phyloP scores from a whole-genome alignment of 2,329 filamentous ascomycete species.

The Trichoderma semiorbis region DNA sequence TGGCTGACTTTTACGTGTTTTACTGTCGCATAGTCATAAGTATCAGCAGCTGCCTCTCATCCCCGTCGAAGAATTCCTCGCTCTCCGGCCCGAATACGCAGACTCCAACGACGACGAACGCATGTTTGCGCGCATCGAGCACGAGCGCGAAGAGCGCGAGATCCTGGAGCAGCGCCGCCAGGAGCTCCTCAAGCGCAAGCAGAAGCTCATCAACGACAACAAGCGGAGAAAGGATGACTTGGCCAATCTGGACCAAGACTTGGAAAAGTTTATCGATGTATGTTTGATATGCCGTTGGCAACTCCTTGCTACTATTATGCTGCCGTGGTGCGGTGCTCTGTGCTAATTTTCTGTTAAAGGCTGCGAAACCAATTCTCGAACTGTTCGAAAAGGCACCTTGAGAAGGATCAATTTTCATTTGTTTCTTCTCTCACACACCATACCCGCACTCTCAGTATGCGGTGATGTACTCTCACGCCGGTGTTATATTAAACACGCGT shows the following conservation, averaged over 20 bases:
- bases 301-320: not conserved
- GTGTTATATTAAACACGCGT: not conserved
- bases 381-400: constrained; percentile 72
- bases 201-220: constrained; percentile 66
- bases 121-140: constrained; percentile 86
- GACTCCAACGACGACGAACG: constrained; percentile 71
- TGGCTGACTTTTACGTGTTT: not conserved
- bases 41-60: constrained; percentile 84
- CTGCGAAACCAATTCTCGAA: constrained; percentile 82
- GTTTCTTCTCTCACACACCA: not conserved
- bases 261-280: constrained; percentile 92
- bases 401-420: constrained; percentile 16
- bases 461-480: not conserved
- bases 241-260: constrained; percentile 82
- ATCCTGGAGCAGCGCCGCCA: constrained; percentile 80
- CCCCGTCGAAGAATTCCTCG: constrained; percentile 76
- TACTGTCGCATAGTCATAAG: constrained; percentile 67
- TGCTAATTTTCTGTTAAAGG: constrained; percentile 45
- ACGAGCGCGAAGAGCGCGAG: constrained; percentile 82
- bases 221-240: constrained; percentile 92
- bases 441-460: not conserved
- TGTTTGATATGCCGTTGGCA: constrained; percentile 28
- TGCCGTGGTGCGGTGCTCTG: not conserved
- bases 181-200: constrained; percentile 64
- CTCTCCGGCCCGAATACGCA: constrained; percentile 70